Base-by-base conservation (phyloP, 1,284 basidiomycete genomes). In the Cutaneotrichosporon daszewskae region DNA sequence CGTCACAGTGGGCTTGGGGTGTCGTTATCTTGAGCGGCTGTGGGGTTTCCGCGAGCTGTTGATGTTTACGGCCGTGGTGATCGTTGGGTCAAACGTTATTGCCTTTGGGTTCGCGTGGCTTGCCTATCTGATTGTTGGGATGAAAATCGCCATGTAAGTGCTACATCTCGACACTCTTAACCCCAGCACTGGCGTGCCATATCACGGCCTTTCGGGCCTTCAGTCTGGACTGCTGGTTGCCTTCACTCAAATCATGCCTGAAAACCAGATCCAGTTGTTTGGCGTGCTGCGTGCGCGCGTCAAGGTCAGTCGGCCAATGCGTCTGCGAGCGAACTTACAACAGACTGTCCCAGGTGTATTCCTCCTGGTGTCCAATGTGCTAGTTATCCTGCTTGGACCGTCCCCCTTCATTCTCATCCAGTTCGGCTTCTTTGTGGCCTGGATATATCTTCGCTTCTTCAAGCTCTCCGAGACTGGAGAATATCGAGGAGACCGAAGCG, bases 351-450 rank as follows among this genome's bases (percentile, higher is more conserved):
- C 95, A 13, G 96, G 97, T 82, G 80, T 85, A 25, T 92, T 96
- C 68, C 79, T 97, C 49, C 85, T 87, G 2, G 72, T 96, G 50
- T 95, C 91, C 19, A 91, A 88, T 54, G 78, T 96, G 27, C 79
- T 94, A 70, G 87, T 85, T 57, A 58, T 98, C 40, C 54, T 95
- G 37, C 88, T 94, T 24, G 87, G 85, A 68, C 87, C 91, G 59
- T 87, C 85, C 44, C 95, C 95, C 1, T 97, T 84, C 76, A 92
- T 98, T 45, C 77, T 95, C 57, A 92, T 98, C 55, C 94, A 97
- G 66, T 97, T 96, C 65, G 94, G 91, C 14, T 98, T 95, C 89
- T 85, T 97, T 50, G 84, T 92, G 8, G 80, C 86, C 20, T 98
- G 90, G 85, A 77, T 88, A 41, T 98, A 96, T 72, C 78, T 98